Base-by-base conservation (phyloP, 768 basidiomycete species). In the Hypsizygus marmoreus region DNA sequence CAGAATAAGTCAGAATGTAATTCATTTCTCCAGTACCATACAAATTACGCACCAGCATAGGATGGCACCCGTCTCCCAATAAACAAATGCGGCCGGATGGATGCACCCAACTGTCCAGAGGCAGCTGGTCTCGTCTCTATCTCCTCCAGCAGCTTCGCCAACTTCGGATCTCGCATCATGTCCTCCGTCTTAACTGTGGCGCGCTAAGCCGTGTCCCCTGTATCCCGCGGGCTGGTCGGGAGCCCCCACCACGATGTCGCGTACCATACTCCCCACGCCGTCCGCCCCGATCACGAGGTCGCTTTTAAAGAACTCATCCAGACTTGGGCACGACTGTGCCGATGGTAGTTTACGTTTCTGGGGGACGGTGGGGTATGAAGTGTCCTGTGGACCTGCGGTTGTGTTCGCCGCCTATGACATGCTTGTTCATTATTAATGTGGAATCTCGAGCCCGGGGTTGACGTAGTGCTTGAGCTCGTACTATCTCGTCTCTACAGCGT, bases 151-250 rank as follows among this genome's bases (percentile, higher is more conserved):
- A 86, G 64, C 1, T 58, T 45, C 46, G 62, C 68, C 20, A 86
- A 67, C 5, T 80, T 78, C 0, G 78, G 78, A 49, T 86, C 79
- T 8, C 59, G 55, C 9, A 79, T 44, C 58, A 85, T 65, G 1
- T 65, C 28, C 57, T 65, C 47, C 0, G 79, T 69, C 2, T 76
- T 67, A 26, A 86, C 66, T 22, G 75, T 66, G 4, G 79, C 77
- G 39, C 84, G 73, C 54, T 82, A 86, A 0, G 81, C 84, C 0
- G 80, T 77, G 53, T 86, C 82, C 0, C 82, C 85, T 0, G 85
- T 85, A 4, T 79, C 70, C 0, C 71, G 72, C 0, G 76, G 68
- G n/a, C 25, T 70, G 69, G 32, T 74, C 69, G 0, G 63, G 63
- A 0, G 71, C 72, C 0, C 79, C 73, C n/a, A 82, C 72, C 25